These are phyloP conservation scores for Rhodotorula sp. DNA, from an alignment of 1,284 basidiomycete genomes.

Conservation along the genomic window DNA sequence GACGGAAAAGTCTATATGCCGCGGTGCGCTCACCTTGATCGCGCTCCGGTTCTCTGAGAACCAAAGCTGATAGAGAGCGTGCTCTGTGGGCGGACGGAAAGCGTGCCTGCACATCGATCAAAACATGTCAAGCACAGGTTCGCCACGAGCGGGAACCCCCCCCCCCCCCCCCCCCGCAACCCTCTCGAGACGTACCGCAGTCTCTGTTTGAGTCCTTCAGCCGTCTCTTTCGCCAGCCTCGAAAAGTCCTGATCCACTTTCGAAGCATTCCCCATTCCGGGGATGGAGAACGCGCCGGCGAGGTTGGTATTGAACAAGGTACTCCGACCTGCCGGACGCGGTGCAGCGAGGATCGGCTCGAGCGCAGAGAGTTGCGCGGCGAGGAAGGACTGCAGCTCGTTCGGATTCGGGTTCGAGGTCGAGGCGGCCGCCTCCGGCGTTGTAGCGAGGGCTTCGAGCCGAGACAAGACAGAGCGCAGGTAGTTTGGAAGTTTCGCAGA, in stretches of 20 bases:
- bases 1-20: not conserved
- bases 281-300: constrained; percentile 1
- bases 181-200: constrained; percentile 13
- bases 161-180: not conserved
- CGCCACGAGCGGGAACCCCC: fast-evolving
- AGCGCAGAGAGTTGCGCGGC: not conserved
- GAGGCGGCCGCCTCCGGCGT: not conserved
- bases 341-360: constrained; percentile 13
- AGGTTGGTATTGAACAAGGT: constrained; percentile 36
- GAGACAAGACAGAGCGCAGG: not conserved
- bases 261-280: not conserved
- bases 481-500: constrained; percentile 25
- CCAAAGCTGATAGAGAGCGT: constrained; percentile 33
- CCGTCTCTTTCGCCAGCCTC: constrained; percentile 16
- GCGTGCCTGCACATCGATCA: constrained; percentile 4
- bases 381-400: constrained; percentile 10
- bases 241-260: constrained; percentile 27
- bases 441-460: not conserved
- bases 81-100: constrained; percentile 9
- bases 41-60: constrained; percentile 22
- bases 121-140: not conserved
- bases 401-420: not conserved
- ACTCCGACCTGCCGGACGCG: not conserved
- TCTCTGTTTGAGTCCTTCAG: constrained; percentile 9
- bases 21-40: constrained; percentile 17